Evolutionary conservation across 2,329 filamentous ascomycete genomes (phyloP), one percentile per base, ranked within the genome.

Genomic region (Capronia americana): DNA sequence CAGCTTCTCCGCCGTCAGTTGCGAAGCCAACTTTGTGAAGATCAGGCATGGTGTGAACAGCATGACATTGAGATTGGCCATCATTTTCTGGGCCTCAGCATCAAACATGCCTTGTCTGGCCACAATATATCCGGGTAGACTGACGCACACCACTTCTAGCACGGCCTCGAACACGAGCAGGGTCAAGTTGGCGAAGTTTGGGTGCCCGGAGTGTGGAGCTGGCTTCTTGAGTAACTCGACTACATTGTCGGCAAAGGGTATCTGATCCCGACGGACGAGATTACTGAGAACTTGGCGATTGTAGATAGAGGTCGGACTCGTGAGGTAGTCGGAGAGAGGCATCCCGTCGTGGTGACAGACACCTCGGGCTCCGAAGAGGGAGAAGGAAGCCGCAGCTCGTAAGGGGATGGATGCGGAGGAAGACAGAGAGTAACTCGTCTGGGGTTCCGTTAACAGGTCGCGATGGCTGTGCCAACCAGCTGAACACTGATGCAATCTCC

Each of bases 31-130:
- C 79, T 99, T 99, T 17, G 92, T 97, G 79, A 98, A 99, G 78
- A 99, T 96, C 70, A 99, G 88, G 78, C 95, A 98, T 71, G 95
- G 95, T 32, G 95, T 99, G 79, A 99, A 99, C 50, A 99, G 85
- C 82, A 91, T 92, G 66, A 97, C 93, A 78, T 99, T 99, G 72
- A 99, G 84, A 76, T 99, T 97, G 61, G 95, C 94, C 58, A 97
- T 85, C 76, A 99, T 96, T 79, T 97, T 98, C 79, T 99, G 95
- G 77, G 93, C 92, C 59, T 97, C 93, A 70, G 92, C 92, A 79
- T 96, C 92, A 79, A 99, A 98, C 81, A 97, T 91, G 77, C 95
- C 95, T 73, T 92, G 85, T 46, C 91, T 85, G 12, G 95, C 95
- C 61, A 97, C 88, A 70, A 99, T 90, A 80, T 97, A 99, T 30